Conservation (phyloP, 2,329 filamentous ascomycete genomes). For the Pestalotiopsis sp. region DNA sequence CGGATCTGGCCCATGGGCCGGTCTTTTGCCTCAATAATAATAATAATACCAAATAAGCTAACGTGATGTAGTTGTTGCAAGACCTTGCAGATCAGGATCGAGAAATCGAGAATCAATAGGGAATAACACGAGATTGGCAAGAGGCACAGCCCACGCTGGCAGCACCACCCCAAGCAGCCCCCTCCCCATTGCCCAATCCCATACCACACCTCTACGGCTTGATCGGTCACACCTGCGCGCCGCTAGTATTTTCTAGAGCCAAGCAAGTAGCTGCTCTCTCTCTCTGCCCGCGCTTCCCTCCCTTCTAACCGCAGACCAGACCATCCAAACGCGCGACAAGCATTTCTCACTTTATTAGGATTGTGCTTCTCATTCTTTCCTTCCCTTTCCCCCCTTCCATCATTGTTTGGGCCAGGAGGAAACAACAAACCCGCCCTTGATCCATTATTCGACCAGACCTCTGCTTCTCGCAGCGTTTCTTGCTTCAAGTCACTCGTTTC, state of each 20-base stretch:
- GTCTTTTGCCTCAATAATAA: neutral
- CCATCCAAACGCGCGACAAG: neutral
- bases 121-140: neutral
- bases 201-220: neutral
- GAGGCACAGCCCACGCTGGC: neutral
- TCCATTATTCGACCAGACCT: neutral
- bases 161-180: neutral
- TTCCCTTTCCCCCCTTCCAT: neutral
- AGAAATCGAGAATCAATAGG: neutral
- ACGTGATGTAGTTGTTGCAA: neutral
- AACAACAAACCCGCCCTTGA: neutral
- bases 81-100: neutral
- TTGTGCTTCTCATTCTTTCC: neutral
- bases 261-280: neutral
- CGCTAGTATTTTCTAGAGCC: neutral
- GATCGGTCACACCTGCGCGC: neutral
- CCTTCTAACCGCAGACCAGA: neutral
- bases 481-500: slow-evolving; percentile 9
- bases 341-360: neutral
- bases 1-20: neutral
- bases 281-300: neutral
- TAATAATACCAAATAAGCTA: neutral
- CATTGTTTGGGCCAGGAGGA: neutral
- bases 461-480: neutral
- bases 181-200: neutral